Percentiles rank a stretch among this genome's conserved stretches.
Evolutionary conservation across 768 basidiomycete genomes (phyloP).

Genomic region (Arthromyces matolae): DNA sequence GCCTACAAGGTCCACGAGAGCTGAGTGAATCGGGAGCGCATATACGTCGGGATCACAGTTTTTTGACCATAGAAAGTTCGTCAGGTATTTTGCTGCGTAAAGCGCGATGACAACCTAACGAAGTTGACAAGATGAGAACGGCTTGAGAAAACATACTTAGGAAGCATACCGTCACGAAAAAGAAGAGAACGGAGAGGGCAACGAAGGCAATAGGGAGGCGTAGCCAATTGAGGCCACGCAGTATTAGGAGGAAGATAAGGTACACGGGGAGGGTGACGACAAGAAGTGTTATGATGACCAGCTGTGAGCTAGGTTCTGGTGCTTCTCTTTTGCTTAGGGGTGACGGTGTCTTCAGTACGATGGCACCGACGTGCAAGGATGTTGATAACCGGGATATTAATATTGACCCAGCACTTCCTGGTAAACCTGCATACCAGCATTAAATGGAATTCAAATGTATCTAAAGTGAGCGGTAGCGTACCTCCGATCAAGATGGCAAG

Average conservation of each 20-base stretch:
- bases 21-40: conserved; percentile 89
- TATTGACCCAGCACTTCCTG: conserved; percentile 88
- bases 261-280: conserved; percentile 79
- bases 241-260: conserved; percentile 64
- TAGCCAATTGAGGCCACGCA: conserved; percentile 75
- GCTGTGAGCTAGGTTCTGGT: conserved; percentile 39
- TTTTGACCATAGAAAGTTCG: conserved; percentile 73
- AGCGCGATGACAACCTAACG: conserved; percentile 70
- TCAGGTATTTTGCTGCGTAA: conserved; percentile 58
- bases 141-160: background rate
- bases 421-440: conserved; percentile 68
- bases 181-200: conserved; percentile 63
- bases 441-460: no score
- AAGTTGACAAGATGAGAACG: conserved; percentile 1
- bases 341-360: conserved; percentile 23
- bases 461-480: conserved; percentile 27
- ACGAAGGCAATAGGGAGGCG: conserved; percentile 66
- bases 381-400: conserved; percentile 91
- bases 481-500: conserved; percentile 88
- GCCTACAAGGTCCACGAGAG: conserved; percentile 81
- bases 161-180: conserved; percentile 69
- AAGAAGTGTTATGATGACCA: conserved; percentile 68
- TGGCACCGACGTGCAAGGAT: conserved; percentile 66
- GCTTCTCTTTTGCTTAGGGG: conserved; percentile 11
- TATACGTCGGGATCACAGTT: conserved; percentile 88